Percentiles rank a stretch among this genome's conserved stretches.
Conservation (phyloP, 257 asterid genomes). For the Forsythia suspensa region DNA sequence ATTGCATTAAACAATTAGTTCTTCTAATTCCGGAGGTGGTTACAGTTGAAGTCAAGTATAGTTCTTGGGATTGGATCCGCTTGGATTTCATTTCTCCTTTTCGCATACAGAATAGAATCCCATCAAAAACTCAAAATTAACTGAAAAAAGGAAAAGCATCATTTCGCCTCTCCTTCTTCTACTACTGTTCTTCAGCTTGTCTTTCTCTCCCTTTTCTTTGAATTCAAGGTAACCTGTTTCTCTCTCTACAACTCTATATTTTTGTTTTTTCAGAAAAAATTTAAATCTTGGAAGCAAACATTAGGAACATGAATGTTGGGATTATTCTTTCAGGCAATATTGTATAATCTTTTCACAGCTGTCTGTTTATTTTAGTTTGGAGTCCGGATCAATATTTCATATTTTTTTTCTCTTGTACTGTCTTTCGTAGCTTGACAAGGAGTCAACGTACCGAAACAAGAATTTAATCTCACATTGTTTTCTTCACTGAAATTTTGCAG, state of each 20-base stretch:
- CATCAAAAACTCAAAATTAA: constrained; percentile 17
- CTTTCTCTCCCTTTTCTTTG: constrained; percentile 9
- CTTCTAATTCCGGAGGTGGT: neutral
- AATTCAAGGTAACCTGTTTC: constrained; percentile 23
- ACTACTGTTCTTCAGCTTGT: neutral
- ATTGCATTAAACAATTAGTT: neutral
- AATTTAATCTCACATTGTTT: constrained; percentile 30
- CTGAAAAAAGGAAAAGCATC: constrained; percentile 19
- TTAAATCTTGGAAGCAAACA: neutral
- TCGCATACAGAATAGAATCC: constrained; percentile 20
- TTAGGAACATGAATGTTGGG: neutral
- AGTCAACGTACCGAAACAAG: constrained; percentile 30
- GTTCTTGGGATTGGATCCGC: constrained; percentile 28
- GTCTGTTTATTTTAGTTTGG: constrained; percentile 20
- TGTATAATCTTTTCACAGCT: constrained; percentile 16
- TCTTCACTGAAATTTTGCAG: constrained; percentile 25
- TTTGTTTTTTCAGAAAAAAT: neutral
- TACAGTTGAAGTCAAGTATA: constrained; percentile 21
- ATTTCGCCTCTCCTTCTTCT: neutral
- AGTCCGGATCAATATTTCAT: constrained; percentile 3
- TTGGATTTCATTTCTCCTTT: constrained; percentile 18
- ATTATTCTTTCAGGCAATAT: neutral
- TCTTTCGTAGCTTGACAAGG: constrained; percentile 20
- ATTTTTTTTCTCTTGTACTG: neutral
- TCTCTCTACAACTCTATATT: neutral